A percentile compares a stretch with the other conserved stretches of the same genome.
Conservation (phyloP, 108 stramenopile genomes). For the Conticribra weissflogii region DNA sequence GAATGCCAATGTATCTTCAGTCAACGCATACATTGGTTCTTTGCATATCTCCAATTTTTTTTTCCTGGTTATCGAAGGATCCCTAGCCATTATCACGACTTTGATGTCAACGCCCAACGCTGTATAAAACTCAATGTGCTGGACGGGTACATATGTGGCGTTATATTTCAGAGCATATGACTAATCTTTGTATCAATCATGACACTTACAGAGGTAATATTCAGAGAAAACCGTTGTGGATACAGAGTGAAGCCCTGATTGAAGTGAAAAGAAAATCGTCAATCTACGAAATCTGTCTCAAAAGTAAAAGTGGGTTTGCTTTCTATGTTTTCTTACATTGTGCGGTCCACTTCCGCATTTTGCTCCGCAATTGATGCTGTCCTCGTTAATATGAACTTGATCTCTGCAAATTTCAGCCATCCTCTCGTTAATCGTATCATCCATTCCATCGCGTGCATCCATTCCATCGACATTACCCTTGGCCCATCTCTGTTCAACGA, state of each 20-base stretch:
- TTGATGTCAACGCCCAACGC: constrained; percentile 28
- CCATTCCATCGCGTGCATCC: neutral
- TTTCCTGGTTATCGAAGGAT: constrained; percentile 26
- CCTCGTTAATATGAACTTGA: constrained; percentile 25
- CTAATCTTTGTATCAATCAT: no score
- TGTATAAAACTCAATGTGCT: constrained; percentile 39
- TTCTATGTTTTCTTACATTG: no score
- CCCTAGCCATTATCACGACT: constrained; percentile 26
- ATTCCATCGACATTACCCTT: neutral
- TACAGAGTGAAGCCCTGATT: constrained; percentile 36
- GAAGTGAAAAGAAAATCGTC: no score
- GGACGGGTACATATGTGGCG: no score
- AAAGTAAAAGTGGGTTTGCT: no score
- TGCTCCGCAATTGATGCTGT: constrained; percentile 27
- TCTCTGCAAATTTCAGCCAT: constrained; percentile 12
- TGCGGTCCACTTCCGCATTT: constrained; percentile 24
- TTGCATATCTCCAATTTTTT: no score
- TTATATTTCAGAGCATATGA: no score
- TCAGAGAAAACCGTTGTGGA: constrained; percentile 53
- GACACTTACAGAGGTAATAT: constrained; percentile 40
- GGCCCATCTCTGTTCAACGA: neutral
- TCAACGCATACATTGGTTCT: constrained; percentile 14
- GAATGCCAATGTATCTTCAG: constrained; percentile 29
- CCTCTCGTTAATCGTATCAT: neutral
- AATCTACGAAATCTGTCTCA: no score